Evolutionary conservation across 2,329 filamentous ascomycete genomes (phyloP).

Genomic region (Aspergillus sp.): DNA sequence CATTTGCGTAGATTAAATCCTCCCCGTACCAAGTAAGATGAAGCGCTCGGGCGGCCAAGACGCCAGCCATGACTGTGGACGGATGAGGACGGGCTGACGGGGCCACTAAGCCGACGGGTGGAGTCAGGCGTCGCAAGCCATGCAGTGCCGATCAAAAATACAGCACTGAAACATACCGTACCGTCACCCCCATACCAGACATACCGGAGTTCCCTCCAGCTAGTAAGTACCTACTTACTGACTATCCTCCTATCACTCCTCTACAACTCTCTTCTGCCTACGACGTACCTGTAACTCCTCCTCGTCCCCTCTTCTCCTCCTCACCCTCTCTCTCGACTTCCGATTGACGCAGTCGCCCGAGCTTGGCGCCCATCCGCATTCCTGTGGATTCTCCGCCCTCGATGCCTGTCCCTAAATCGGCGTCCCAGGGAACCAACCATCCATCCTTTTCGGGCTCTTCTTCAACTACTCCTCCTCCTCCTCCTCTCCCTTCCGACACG

Average conservation of each 20-base stretch:
- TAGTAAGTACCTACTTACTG: no score
- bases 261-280: not conserved
- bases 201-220: no score
- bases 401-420: constrained; percentile 15
- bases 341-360: not conserved
- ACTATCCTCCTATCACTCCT: not conserved
- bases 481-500: constrained; percentile 15
- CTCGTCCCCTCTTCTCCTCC: constrained; percentile 7
- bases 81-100: no score
- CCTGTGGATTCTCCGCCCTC: constrained; percentile 16
- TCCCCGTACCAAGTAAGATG: no score
- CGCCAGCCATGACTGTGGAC: no score
- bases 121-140: constrained; percentile 18
- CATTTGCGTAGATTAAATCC: no score
- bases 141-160: constrained; percentile 2
- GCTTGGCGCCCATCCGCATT: constrained; percentile 2
- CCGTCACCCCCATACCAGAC: no score
- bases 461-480: constrained; percentile 3
- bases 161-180: not conserved
- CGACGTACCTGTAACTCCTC: not conserved
- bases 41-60: no score
- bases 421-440: constrained; percentile 14
- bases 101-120: constrained; percentile 2
- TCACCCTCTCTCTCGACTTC: constrained; percentile 2
- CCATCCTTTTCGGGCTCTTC: constrained; percentile 13